Base-by-base conservation (phyloP, 169 alveolate species). In the Eimeria necatrix region DNA sequence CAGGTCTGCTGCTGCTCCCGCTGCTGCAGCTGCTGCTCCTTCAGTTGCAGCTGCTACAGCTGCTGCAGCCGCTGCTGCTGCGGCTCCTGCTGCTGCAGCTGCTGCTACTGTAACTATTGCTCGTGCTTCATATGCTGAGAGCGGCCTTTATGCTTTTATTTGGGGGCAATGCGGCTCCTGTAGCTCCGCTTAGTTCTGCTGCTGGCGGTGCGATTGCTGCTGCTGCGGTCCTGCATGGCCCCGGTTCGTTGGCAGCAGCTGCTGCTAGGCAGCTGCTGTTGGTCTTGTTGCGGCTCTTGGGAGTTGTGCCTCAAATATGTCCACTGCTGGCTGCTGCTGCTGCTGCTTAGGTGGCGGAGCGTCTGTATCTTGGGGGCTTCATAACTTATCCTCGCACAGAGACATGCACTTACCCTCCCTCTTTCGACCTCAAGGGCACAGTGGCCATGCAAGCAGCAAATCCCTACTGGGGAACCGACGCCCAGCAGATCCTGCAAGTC, bases 371-470 rank as follows among this genome's bases (percentile, higher is more conserved):
- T 68, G 96, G 97, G 70, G 99, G 99, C 0, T 98, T 83, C 96
- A 98, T 98, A 18, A 98, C 99, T 16, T 99, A 99, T 94, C 99
- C 99, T 14, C 97, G 99, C 89, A 99, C 99, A n/a, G 99, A 99
- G 96, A 98, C 99, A 4, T 97, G 98, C 46, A 94, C 97, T 53
- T 91, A 95, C 83, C 96, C 95, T 32, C 98, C 98, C 80, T 46
- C 60, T 84, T 92, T 92, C 60, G 89, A 56, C 83, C 60, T 60
- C 22, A 74, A 64, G 80, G 94, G 91, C 9, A 84, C 95, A 12
- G 96, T 83, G 48, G 71, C 68, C 16, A 86, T 88, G 20, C 96
- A 93, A 51, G 12, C 95, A 51, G 71, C 91, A 10, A 94, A 95
- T 59, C 95, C 95, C 32, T 59, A 70, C 60, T 95, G 95, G 96